Evolutionary conservation across 257 asterid species (phyloP).

Genomic region (Lithospermum erythrorhizon): DNA sequence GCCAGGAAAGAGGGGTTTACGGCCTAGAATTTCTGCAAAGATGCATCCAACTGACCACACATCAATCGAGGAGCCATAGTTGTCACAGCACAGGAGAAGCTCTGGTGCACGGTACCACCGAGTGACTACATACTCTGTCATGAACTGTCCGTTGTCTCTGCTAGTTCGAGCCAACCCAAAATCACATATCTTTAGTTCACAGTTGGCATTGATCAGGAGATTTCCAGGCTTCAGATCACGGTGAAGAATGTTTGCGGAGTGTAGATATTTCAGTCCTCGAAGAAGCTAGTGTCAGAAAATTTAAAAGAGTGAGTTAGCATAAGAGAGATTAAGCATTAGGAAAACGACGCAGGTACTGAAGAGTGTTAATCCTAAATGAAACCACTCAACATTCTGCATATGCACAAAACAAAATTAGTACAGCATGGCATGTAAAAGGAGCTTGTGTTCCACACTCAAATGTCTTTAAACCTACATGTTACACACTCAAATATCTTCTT

Average conservation of each 20-base stretch:
- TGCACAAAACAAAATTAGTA: too few relatives aligned
- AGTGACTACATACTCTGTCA: conserved; percentile 43
- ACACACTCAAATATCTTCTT: too few relatives aligned
- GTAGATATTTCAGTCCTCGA: conserved; percentile 33
- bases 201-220: conserved; percentile 32
- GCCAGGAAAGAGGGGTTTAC: conserved; percentile 39
- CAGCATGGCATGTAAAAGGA: too few relatives aligned
- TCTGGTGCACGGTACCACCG: conserved; percentile 45
- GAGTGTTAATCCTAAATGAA: too few relatives aligned
- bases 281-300: conserved; percentile 21
- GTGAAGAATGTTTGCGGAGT: conserved; percentile 39
- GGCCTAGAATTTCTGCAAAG: conserved; percentile 34
- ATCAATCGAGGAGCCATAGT: conserved; percentile 33
- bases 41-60: conserved; percentile 43
- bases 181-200: conserved; percentile 39
- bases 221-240: conserved; percentile 42
- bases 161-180: conserved; percentile 41
- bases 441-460: too few relatives aligned
- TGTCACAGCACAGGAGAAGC: conserved; percentile 32
- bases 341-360: too few relatives aligned
- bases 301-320: too few relatives aligned
- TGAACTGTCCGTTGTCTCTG: conserved; percentile 32
- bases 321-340: too few relatives aligned
- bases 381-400: too few relatives aligned
- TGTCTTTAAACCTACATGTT: too few relatives aligned